Evolutionary conservation across 1,139 yeast genomes (phyloP), one percentile per base, ranked within the genome.

Genomic region (Kodamaea sp.): DNA sequence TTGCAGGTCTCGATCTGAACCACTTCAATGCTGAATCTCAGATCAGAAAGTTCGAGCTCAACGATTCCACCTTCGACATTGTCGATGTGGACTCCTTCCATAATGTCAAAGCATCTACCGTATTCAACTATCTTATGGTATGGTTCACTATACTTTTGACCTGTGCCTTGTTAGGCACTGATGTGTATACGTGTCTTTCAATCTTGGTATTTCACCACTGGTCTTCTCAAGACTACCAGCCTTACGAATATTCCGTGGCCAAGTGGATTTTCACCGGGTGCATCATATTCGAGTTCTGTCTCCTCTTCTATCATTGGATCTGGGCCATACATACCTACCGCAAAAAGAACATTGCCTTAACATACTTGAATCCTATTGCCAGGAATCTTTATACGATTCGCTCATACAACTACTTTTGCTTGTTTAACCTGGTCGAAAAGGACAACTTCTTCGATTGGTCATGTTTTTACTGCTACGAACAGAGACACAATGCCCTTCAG

Each of bases 181-280:
- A 88, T 62, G 70, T 87, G 15, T 88, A 86, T 61, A 86, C 96
- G 0, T 81, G 94, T 54, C 63, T 88, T 39, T 80, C 78, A 46
- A 74, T 88, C 34, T 66, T 88, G 45, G 94, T 85, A 2, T 82
- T 82, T 58, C 78, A 84, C 50, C 69, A 77, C 35, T 88, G 96
- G 96, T 76, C 84, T 4, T 66, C 77, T 10, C 59, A 65, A 53
- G 63, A 74, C 70, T 39, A 80, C 62, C 53, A 76, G 75, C 54
- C 85, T 72, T 41, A 78, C 74, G 63, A 71, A 51, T 54, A 82
- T 74, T 39, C 78, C 7, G 52, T 66, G 9, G 76, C 94, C 34
- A 80, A 85, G 53, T 84, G 95, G 89, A 66, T 88, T 11, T 88
- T 87, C 55, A 82, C 90, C 7, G 88, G 83, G 1, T 88, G 96